Conservation (phyloP, 306 rosid species). For the Cucumis cinereus region DNA sequence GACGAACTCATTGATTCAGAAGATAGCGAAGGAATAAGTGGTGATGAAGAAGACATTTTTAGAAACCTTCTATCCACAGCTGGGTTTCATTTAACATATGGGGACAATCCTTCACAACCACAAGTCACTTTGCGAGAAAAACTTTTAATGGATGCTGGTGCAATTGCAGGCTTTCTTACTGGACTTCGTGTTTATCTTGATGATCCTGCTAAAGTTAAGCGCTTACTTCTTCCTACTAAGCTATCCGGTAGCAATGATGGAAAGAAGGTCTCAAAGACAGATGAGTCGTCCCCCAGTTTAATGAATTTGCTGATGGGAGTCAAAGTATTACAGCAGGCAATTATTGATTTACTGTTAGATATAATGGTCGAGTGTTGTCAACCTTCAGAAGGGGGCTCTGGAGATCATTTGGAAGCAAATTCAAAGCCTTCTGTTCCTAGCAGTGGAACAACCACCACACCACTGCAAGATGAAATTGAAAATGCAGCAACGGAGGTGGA, state of each 20-base stretch:
- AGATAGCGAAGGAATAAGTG: slow-evolving; percentile 93
- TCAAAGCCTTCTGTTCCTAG: slow-evolving; percentile 48
- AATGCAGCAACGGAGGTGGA: slow-evolving; percentile 46
- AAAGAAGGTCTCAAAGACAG: slow-evolving; percentile 53
- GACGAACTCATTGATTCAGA: slow-evolving; percentile 91
- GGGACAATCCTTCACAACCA: slow-evolving; percentile 95
- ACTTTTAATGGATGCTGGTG: slow-evolving; percentile 94
- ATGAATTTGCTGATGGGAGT: slow-evolving; percentile 99
- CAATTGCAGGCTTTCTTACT: slow-evolving; percentile 94
- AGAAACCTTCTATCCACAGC: slow-evolving; percentile 92
- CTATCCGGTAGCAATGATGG: slow-evolving; percentile 75
- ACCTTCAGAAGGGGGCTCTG: slow-evolving; percentile 68
- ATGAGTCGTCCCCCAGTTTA: slow-evolving; percentile 92
- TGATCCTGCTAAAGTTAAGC: slow-evolving; percentile 97
- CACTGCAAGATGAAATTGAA: slow-evolving; percentile 48
- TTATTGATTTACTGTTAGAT: slow-evolving; percentile 91
- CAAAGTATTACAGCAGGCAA: slow-evolving; percentile 92
- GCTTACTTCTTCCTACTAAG: slow-evolving; percentile 92
- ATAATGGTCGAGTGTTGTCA: slow-evolving; percentile 99
- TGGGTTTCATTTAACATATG: slow-evolving; percentile 94
- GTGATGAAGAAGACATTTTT: slow-evolving; percentile 95
- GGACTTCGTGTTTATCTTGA: slow-evolving; percentile 99
- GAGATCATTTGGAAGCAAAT: slow-evolving; percentile 47
- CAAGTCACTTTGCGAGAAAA: slow-evolving; percentile 92
- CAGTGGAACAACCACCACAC: slow-evolving; percentile 37